Evolutionary conservation across 2,329 filamentous ascomycete species (phyloP), one percentile per base, ranked within the genome.

Genomic region (Lachnellula subtilissima): DNA sequence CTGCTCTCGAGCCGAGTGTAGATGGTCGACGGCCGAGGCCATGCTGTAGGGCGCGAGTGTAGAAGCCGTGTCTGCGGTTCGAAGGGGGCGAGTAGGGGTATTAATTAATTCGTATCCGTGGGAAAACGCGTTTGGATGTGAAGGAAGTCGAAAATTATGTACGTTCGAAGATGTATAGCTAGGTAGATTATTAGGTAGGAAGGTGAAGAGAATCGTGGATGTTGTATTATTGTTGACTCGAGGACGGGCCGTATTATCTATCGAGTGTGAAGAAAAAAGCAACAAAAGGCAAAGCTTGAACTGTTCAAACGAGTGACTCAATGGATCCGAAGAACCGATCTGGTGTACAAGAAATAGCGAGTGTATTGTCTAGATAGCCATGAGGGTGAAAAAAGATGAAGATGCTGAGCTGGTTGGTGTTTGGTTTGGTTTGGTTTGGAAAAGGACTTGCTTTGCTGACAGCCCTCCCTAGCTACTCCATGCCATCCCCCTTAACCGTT

Each of bases 11-110:
- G 37, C 75, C 73, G 62, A 17, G 28, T 48, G n/a, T n/a, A 76
- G 71, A 65, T 72, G 69, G 68, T 74, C 70, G 66, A 40, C 17
- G 37, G 37, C 77, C 75, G 80, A 77, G 63, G 81, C 78, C 78
- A 32, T 32, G 28, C 79, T 75, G 68, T 81, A 83, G 56, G 78
- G 77, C 73, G 79, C 80, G 72, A 84, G 78, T 68, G 80, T 78
- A 72, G 79, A 84, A 75, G 81, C 77, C 77, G 78, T 81, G 67
- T 60, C 72, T 66, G 66, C 66, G 69, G 66, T 69, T 65, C 63
- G 61, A 59, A 63, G 63, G 65, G 66, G 65, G 50, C 28, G 28
- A 11, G 9, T 32, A 52, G 53, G 58, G 60, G 56, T 64, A 57
- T 53, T 58, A 63, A 54, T 46, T 49, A 54, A 35, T 47, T 61